Conservation (phyloP, 2,329 filamentous ascomycete genomes). For the Colletotrichum acutatum region DNA sequence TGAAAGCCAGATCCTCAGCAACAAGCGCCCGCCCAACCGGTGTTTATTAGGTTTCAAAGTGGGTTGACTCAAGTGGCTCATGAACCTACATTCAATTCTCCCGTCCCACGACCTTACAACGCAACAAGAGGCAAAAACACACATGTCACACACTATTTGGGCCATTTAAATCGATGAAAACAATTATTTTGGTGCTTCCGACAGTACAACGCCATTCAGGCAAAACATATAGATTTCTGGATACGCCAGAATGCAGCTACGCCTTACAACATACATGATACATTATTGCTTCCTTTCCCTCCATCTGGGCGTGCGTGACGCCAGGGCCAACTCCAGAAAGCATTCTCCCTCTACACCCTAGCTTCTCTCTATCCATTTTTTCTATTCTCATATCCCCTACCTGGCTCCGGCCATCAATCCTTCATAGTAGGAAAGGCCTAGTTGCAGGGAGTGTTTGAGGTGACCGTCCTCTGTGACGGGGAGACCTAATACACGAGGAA, state of each 20-base stretch:
- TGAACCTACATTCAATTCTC: neutral
- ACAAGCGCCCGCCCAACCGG: neutral
- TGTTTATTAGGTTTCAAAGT: neutral
- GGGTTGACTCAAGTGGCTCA: neutral
- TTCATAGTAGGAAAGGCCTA: slow-evolving; percentile 76
- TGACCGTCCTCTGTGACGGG: slow-evolving; percentile 80
- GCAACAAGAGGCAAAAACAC: neutral
- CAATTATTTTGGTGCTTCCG: neutral
- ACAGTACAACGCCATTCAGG: neutral
- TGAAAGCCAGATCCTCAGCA: neutral
- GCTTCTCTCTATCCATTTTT: neutral
- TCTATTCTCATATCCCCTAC: neutral
- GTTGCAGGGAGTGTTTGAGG: slow-evolving; percentile 75
- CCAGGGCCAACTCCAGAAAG: neutral
- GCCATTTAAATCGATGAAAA: neutral
- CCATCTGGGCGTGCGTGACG: neutral
- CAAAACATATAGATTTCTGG: slow-evolving; percentile 1
- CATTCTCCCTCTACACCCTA: neutral
- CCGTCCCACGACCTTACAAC: neutral
- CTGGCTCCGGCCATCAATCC: slow-evolving; percentile 63
- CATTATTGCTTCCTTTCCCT: neutral
- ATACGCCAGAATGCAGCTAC: slow-evolving; percentile 6
- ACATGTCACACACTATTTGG: neutral
- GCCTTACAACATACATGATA: slow-evolving; percentile 14
- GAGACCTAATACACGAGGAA: slow-evolving; percentile 65